These are phyloP conservation scores for Xylaria hypoxylon DNA, from an alignment of 2,329 filamentous ascomycete species.

Conservation along the genomic window DNA sequence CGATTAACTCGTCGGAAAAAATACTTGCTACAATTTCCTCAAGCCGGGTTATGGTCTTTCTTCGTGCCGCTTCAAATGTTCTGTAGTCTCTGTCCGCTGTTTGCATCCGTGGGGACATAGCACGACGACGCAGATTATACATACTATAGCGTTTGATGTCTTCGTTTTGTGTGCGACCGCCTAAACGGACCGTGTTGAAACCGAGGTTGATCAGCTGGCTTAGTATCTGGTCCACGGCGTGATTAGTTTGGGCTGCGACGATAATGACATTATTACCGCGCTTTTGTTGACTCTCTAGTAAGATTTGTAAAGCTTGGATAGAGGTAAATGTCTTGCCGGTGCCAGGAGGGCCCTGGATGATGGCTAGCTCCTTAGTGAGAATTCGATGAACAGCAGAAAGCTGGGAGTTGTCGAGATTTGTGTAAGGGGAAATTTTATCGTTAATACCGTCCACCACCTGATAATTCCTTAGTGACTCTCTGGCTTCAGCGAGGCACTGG, in stretches of 20 bases:
- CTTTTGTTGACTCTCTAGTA: constrained; percentile 68
- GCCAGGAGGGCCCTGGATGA: constrained; percentile 85
- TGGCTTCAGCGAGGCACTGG: constrained; percentile 38
- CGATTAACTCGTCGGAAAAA: constrained; percentile 60
- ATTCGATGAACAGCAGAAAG: constrained; percentile 75
- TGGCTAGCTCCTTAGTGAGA: constrained; percentile 75
- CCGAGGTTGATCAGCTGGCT: constrained; percentile 64
- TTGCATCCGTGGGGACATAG: constrained; percentile 31
- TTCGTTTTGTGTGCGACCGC: constrained; percentile 74
- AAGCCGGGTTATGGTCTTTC: constrained; percentile 52
- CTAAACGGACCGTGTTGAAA: constrained; percentile 71
- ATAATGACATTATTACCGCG: constrained; percentile 75
- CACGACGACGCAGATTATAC: constrained; percentile 65
- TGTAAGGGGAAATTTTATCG: constrained; percentile 45
- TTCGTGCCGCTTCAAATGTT: constrained; percentile 47
- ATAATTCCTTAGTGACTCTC: constrained; percentile 38
- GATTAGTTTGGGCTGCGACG: constrained; percentile 88
- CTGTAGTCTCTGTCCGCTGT: constrained; percentile 43
- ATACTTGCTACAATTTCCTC: constrained; percentile 56
- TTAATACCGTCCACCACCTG: constrained; percentile 45
- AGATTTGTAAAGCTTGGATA: constrained; percentile 73
- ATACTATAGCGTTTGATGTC: constrained; percentile 75
- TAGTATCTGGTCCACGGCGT: constrained; percentile 87
- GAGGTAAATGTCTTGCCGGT: constrained; percentile 85
- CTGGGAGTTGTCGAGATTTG: constrained; percentile 76